Conservation (phyloP, 2,329 filamentous ascomycete species). For the Curvularia hawaiiensis region DNA sequence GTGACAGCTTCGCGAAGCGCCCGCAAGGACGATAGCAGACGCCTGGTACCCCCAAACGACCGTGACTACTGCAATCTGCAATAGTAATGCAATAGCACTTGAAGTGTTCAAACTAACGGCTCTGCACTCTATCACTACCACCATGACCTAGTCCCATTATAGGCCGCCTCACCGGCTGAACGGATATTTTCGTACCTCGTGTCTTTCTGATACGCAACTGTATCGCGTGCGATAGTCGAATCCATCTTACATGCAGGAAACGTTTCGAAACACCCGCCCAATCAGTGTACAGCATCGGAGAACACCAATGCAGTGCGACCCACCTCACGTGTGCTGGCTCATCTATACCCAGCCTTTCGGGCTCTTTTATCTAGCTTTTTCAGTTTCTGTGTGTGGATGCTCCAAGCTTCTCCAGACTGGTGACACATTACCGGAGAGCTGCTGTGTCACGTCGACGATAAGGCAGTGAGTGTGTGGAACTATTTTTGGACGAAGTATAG, state of each 20-base stretch:
- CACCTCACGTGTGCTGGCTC: conserved; percentile 26
- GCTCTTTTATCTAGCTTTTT: not conserved
- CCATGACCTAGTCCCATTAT: not conserved
- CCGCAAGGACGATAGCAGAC: not conserved
- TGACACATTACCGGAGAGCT: not conserved
- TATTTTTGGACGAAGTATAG: not conserved
- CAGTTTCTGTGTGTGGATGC: not conserved
- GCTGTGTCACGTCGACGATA: not conserved
- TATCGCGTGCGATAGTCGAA: conserved; percentile 13
- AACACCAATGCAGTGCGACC: conserved; percentile 12
- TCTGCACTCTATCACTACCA: not conserved
- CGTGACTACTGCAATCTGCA: not conserved
- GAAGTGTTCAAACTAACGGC: not conserved
- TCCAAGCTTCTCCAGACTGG: not conserved
- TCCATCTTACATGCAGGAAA: conserved; percentile 25
- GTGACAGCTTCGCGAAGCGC: conserved; percentile 15
- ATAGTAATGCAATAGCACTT: not conserved
- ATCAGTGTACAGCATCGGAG: conserved; percentile 15
- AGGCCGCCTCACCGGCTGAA: not conserved
- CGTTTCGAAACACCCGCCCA: conserved; percentile 39
- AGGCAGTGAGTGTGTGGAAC: not conserved
- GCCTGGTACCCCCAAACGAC: not conserved
- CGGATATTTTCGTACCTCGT: not conserved
- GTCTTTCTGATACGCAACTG: not conserved
- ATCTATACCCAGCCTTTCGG: conserved; percentile 12